phyloP scores from a whole-genome alignment of 164 flowering plant genomes.

The Cinnamomum micranthum region DNA sequence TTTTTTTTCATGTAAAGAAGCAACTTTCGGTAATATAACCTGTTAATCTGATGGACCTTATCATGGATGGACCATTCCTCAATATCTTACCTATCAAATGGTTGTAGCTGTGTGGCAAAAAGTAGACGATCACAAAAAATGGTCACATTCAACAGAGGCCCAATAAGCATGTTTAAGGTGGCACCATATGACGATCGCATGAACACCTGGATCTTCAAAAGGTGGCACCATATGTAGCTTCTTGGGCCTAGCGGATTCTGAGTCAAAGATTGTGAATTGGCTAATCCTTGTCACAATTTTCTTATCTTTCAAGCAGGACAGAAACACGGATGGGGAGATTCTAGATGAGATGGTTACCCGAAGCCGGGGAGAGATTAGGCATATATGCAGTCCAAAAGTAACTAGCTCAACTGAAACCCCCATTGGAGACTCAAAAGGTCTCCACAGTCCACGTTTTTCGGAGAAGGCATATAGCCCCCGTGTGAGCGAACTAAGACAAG shows the following conservation, averaged over 20 bases:
- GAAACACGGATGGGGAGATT: constrained; percentile 62
- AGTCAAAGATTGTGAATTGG: not conserved
- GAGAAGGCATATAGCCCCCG: constrained; percentile 64
- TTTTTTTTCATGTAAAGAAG: not conserved
- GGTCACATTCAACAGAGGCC: too few relatives aligned
- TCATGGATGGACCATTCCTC: not conserved
- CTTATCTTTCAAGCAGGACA: constrained; percentile 36
- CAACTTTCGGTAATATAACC: not conserved
- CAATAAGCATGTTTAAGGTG: too few relatives aligned
- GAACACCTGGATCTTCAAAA: not conserved
- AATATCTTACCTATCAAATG: not conserved
- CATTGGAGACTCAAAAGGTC: constrained; percentile 35
- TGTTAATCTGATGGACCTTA: not conserved
- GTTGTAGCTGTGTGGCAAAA: not conserved
- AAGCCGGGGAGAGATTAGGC: constrained; percentile 92
- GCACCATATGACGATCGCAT: not conserved
- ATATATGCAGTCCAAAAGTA: constrained; percentile 62
- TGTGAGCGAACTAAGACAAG: constrained; percentile 49
- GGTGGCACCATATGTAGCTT: not conserved
- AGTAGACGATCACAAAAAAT: not conserved
- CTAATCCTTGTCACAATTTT: not conserved
- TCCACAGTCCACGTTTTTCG: constrained; percentile 49
- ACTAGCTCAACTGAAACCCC: constrained; percentile 88
- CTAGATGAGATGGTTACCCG: constrained; percentile 80
- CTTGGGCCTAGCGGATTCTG: not conserved